Percentiles rank a stretch among this genome's conserved stretches.
Conservation (phyloP, 495 filamentous ascomycete species). For the Penicillium arizonense region DNA sequence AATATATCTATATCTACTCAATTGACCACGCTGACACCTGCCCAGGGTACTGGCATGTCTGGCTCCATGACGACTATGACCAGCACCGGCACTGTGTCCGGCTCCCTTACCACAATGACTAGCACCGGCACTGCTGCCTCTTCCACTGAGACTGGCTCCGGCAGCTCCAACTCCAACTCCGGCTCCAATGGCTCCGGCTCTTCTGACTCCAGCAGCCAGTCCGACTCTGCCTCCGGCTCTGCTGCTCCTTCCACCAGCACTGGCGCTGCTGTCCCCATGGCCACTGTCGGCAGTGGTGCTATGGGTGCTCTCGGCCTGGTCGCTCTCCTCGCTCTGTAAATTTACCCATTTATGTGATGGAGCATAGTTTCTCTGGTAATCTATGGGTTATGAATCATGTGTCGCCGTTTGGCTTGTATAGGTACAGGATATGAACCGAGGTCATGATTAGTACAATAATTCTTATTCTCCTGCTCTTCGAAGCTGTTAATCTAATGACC, state of each 20-base stretch:
- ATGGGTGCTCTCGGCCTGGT: slow-evolving; percentile 39
- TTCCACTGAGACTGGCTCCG: slow-evolving; percentile 20
- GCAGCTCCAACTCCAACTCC: slow-evolving; percentile 7
- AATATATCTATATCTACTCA: too few species aligned
- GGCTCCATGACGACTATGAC: slow-evolving; percentile 12
- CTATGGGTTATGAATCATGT: slow-evolving; percentile 11
- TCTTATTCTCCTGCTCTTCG: slow-evolving; percentile 13
- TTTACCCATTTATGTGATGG: neutral
- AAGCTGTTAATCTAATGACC: slow-evolving; percentile 20
- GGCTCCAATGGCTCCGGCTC: slow-evolving; percentile 10
- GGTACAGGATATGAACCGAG: slow-evolving; percentile 8
- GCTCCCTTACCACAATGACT: slow-evolving; percentile 8
- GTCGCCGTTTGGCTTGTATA: slow-evolving; percentile 11
- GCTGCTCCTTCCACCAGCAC: slow-evolving; percentile 24
- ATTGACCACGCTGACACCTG: too few species aligned
- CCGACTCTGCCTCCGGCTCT: slow-evolving; percentile 12
- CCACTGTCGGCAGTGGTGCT: slow-evolving; percentile 35
- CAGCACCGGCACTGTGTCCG: slow-evolving; percentile 12
- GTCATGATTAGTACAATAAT: slow-evolving; percentile 6
- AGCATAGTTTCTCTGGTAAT: neutral
- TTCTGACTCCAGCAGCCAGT: slow-evolving; percentile 5
- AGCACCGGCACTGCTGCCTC: slow-evolving; percentile 17
- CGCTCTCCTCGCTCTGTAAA: slow-evolving; percentile 43
- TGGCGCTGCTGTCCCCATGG: slow-evolving; percentile 33
- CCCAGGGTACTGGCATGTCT: neutral